These are phyloP conservation scores for Ramalina intermedia DNA, from an alignment of 495 filamentous ascomycete genomes.

Conservation along the genomic window DNA sequence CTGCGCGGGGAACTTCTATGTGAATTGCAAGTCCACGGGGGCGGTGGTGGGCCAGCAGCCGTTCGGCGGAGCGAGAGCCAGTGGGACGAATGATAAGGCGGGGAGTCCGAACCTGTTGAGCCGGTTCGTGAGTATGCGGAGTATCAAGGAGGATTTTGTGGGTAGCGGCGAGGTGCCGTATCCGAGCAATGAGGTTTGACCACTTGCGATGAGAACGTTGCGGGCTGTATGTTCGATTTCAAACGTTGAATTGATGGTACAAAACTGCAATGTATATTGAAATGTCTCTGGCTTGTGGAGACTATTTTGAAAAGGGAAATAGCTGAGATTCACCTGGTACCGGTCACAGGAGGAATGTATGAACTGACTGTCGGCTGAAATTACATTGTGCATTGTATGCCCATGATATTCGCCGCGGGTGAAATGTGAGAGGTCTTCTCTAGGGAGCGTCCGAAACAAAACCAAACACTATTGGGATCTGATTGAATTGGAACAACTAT, in stretches of 20 bases:
- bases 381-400: no score
- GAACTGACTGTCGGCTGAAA: no score
- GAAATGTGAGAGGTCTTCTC: no score
- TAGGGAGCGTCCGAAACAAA: background rate
- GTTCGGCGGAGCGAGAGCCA: conserved; percentile 74
- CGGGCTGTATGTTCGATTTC: no score
- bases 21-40: conserved; percentile 87
- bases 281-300: no score
- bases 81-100: conserved; percentile 87
- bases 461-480: background rate
- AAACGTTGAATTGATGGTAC: no score
- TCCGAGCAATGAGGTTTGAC: conserved; percentile 50
- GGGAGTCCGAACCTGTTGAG: conserved; percentile 61
- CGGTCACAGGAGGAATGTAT: background rate
- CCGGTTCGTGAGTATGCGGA: conserved; percentile 69
- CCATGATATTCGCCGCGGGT: no score
- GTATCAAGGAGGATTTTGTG: conserved; percentile 83
- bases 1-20: conserved; percentile 75
- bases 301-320: background rate
- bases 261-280: no score
- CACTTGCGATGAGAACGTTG: no score
- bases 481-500: background rate
- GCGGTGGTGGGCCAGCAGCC: conserved; percentile 88
- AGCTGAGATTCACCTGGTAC: background rate
- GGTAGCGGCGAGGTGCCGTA: conserved; percentile 55